phyloP scores from a whole-genome alignment of 768 basidiomycete genomes.

The Collybia mongolica region DNA sequence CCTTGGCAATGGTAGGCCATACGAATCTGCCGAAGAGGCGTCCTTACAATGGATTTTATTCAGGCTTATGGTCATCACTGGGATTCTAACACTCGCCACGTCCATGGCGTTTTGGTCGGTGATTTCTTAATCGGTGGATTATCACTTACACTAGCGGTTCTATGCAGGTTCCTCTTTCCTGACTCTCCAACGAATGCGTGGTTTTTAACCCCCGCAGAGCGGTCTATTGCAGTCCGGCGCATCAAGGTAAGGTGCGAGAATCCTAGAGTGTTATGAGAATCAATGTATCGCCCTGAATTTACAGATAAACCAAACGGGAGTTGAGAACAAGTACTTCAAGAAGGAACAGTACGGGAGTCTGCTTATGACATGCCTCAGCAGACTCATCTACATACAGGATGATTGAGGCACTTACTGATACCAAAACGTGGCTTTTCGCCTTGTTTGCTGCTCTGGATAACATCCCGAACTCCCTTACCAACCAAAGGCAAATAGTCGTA shows the following conservation, averaged over 20 bases:
- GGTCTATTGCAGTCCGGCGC: conserved; percentile 58
- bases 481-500: conserved; percentile 65
- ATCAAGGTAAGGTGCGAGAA: conserved; percentile 44
- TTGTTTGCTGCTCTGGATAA: conserved; percentile 62
- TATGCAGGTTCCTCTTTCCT: conserved; percentile 63
- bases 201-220: conserved; percentile 70
- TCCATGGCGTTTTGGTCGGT: conserved; percentile 56
- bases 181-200: conserved; percentile 74
- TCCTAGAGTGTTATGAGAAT: no score
- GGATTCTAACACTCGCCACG: conserved; percentile 51
- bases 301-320: conserved; percentile 55
- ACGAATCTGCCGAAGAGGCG: not conserved
- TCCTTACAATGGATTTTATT: not conserved
- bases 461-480: conserved; percentile 63
- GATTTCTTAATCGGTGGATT: not conserved
- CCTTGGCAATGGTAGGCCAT: conserved; percentile 70
- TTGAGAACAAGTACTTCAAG: conserved; percentile 83
- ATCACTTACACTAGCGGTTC: not conserved
- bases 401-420: conserved; percentile 64
- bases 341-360: conserved; percentile 63
- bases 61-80: conserved; percentile 74
- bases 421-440: conserved; percentile 78
- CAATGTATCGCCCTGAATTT: not conserved
- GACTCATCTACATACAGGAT: conserved; percentile 39
- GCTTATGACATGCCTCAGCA: not conserved